Evolutionary conservation across 75 land plant species (phyloP), one percentile per base, ranked within the genome.

Genomic region (Ceratopteris richardii): DNA sequence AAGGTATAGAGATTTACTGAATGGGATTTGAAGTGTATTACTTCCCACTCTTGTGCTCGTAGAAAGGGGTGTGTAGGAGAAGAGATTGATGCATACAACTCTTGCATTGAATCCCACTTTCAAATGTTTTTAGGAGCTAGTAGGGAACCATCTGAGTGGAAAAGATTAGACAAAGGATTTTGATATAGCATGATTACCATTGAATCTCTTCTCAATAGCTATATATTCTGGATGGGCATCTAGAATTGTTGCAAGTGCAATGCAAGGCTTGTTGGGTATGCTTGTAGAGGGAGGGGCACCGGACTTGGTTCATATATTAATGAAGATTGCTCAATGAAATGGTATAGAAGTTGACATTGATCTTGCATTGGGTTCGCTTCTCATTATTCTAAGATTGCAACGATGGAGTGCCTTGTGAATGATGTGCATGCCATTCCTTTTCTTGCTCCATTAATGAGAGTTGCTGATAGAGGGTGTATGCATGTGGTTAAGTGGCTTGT

Each of bases 1-100:
- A 92, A 92, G 64, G 94, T 92, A 39, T 95, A 92, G 56, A 82
- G 92, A 62, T 92, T 92, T 54, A 92, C 90, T 13, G 98, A 92
- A 56, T 92, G 98, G 98, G 98, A 95, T 53, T 62, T 92, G 46
- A 88, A 80, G 63, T 92, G 98, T 46, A 92, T 92, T 53, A 78
- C 87, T 6, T 81, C 82, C 31, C 98, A 92, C 51, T 88, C 93
- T 24, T 86, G 98, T 13, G 54, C 54, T 19, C 18, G 54, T 4
- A 52, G 29, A 52, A 23, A 26, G 14, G 74, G 78, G 53, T 76
- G 80, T 16, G 90, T 67, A 17, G 72, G 79, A 44, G 62, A 56
- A n/a, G 78, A 84, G 28, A 70, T 67, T 56, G 75, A 79, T 36
- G 42, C 48, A 22, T 84, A 74, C 28, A 68, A 75, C 58, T 74